Conservation (phyloP, 2,329 filamentous ascomycete genomes). For the Davidsoniella australis region DNA sequence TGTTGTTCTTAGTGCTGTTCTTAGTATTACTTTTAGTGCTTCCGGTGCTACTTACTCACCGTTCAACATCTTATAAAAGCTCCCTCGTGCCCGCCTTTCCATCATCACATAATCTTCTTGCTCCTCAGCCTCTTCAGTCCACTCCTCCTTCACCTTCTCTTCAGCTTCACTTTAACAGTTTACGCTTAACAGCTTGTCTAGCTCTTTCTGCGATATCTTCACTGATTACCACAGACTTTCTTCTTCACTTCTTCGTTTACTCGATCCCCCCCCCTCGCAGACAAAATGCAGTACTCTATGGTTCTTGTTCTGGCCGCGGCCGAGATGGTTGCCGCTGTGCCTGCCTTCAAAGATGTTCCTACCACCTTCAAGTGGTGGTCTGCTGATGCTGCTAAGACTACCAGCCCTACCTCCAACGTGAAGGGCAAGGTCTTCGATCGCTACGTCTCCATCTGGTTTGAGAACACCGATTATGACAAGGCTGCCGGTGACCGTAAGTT, state of each 20-base stretch:
- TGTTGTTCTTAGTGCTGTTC: too few species aligned
- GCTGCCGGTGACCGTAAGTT: conserved; percentile 42
- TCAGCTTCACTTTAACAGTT: neutral
- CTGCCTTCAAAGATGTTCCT: conserved; percentile 1
- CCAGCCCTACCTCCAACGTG: conserved; percentile 44
- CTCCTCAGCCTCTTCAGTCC: neutral
- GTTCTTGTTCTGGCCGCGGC: neutral
- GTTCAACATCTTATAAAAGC: too few species aligned
- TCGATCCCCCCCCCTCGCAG: neutral
- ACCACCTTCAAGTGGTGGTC: conserved; percentile 29
- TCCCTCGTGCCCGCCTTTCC: neutral
- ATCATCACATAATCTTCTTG: neutral
- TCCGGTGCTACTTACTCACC: too few species aligned
- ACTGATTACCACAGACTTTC: neutral
- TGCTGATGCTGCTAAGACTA: conserved; percentile 22
- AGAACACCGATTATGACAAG: conserved; percentile 56
- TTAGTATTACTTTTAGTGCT: too few species aligned
- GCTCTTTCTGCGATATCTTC: neutral
- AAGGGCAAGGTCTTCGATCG: conserved; percentile 58
- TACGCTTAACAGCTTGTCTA: too few species aligned
- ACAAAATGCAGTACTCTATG: conserved; percentile 4
- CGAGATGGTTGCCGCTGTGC: neutral
- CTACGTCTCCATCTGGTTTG: conserved; percentile 57
- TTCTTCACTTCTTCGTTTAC: neutral
- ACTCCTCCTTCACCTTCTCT: neutral